A percentile compares a stretch with the other conserved stretches of the same genome.
phyloP scores from a whole-genome alignment of 202 grass and related monocot species.

The Schoenoplectus triqueter region DNA sequence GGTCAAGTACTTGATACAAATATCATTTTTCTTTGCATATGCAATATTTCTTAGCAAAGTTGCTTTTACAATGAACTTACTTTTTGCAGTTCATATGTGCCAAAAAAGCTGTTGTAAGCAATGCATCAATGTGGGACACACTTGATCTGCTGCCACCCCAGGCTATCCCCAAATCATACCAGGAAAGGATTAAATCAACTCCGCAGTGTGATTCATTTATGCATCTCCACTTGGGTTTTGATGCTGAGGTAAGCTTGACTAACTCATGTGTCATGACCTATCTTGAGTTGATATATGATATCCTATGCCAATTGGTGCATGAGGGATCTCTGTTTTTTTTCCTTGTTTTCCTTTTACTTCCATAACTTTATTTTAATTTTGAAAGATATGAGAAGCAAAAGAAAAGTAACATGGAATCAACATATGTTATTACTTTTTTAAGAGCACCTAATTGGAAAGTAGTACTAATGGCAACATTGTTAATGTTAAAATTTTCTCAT shows the following conservation, averaged over 20 bases:
- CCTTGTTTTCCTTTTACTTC: not conserved
- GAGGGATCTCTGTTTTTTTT: not conserved
- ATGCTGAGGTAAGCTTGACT: conserved; percentile 54
- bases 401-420: not conserved
- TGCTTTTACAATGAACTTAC: not conserved
- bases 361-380: conserved; percentile 14
- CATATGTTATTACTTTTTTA: not conserved
- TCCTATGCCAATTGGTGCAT: not conserved
- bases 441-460: not conserved
- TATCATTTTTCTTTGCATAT: not conserved
- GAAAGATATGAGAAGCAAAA: not conserved
- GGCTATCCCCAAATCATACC: conserved; percentile 66
- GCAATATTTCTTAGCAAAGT: not conserved
- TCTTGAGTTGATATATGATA: not conserved
- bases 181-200: conserved; percentile 71
- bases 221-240: conserved; percentile 96
- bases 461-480: not conserved
- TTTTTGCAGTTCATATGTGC: conserved; percentile 74
- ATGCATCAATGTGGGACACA: conserved; percentile 97
- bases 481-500: conserved; percentile 1
- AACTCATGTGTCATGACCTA: not conserved
- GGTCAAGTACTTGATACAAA: conserved; percentile 59
- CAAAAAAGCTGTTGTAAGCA: conserved; percentile 93
- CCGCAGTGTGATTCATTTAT: conserved; percentile 96
- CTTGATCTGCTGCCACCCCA: conserved; percentile 74